Base-by-base conservation (phyloP, 257 asterid species). In the Solanum lycopersicoides region DNA sequence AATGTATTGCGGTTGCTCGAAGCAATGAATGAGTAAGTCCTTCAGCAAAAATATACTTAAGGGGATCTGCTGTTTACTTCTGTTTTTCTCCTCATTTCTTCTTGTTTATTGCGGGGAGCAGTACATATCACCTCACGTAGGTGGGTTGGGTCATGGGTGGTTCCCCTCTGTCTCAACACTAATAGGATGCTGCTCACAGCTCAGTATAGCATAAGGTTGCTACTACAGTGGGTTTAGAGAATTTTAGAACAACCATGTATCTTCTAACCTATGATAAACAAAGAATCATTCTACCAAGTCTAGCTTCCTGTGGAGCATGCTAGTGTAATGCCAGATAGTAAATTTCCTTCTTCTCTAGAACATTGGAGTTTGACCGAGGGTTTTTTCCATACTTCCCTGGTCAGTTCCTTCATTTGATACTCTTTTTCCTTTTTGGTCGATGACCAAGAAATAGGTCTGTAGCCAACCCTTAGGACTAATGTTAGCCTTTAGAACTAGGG, bases 1-100 rank as follows among this genome's bases (percentile, higher is more conserved):
- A 94, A 94, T 83, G 93, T 94, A 59, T 88, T 92, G 83, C 91
- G 93, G 86, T 92, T 92, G 79, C 95, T 94, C 71, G 92, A 93
- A 89, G 95, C 97, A 85, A 90, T 94, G 83, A 91, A 93, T 53
- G 90, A 89, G 97, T 92, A 92, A 86, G 84, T 84, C 21, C 63
- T 83, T 47, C 79, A 30, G 66, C 66, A 69, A 66, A 85, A 63
- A 71, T 32, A 35, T 71, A 20, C 60, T 50, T 56, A 30, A 45
- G 23, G 50, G 82, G 30, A 35, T 47, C 30, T 69, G 42, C 21
- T 47, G 21, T 47, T 82, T 50, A 2, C 44, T 32, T 50, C 35
- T 44, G 25, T 47, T 47, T 15, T 30, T 50, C 69, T 79, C 83
- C 83, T 50, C 30, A 82, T 82, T 82, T 34, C 30, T 50, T 50